Conservation (phyloP, 345 rosid species). For the Arabis alpina region DNA sequence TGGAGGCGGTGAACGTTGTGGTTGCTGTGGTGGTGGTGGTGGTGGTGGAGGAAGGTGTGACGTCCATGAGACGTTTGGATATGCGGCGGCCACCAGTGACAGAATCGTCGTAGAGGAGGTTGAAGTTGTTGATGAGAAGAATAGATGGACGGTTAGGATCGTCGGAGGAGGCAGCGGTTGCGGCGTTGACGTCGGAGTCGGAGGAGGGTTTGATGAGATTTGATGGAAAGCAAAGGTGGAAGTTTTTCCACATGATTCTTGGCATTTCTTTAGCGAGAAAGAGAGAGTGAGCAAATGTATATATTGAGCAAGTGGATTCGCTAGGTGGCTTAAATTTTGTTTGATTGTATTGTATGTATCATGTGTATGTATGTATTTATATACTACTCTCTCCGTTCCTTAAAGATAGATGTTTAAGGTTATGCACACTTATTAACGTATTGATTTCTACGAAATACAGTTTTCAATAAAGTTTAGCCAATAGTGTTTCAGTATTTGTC, state of each 20-base stretch:
- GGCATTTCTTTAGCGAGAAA: conserved; percentile 32
- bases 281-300: conserved; percentile 8
- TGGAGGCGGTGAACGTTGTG: conserved; percentile 28
- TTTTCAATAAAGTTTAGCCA: too few species aligned
- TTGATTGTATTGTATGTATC: conserved; percentile 22
- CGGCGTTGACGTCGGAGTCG: conserved; percentile 3
- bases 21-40: conserved; percentile 27
- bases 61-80: conserved; percentile 27
- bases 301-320: conserved; percentile 27
- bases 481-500: too few species aligned
- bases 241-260: conserved; percentile 41
- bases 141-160: conserved; percentile 34
- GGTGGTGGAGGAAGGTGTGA: conserved; percentile 29
- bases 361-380: conserved; percentile 13
- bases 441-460: too few species aligned
- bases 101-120: conserved; percentile 30
- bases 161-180: conserved; percentile 23
- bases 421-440: too few species aligned
- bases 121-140: conserved; percentile 37
- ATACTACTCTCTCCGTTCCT: too few species aligned
- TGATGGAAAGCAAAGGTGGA: conserved; percentile 43
- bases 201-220: conserved; percentile 26
- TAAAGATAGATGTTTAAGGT: too few species aligned
- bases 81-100: conserved; percentile 5
- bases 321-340: conserved; percentile 21